Conservation (phyloP, 805 yeast genomes). For the Candida michaelii region DNA sequence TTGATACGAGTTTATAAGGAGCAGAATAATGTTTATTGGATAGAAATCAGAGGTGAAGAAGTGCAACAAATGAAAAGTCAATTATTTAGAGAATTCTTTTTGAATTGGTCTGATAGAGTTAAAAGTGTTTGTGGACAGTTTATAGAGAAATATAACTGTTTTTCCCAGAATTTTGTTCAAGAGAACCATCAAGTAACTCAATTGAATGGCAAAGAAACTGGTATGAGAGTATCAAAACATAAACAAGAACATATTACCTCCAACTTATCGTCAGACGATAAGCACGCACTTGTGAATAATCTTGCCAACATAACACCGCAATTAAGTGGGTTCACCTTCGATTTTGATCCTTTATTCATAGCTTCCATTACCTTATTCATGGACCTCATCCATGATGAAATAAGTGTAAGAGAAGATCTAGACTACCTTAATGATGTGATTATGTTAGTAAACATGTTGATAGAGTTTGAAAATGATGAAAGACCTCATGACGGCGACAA, state of each 20-base stretch:
- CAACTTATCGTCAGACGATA: constrained; percentile 8
- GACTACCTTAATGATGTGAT: constrained; percentile 13
- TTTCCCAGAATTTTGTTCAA: neutral
- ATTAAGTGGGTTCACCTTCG: constrained; percentile 15
- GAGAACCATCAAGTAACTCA: too few species aligned
- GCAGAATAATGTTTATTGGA: constrained; percentile 8
- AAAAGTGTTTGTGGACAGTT: neutral
- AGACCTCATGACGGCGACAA: constrained; percentile 10
- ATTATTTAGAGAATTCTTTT: constrained; percentile 6
- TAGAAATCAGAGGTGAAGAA: constrained; percentile 9
- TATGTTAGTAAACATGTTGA: constrained; percentile 20
- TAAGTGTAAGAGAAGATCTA: constrained; percentile 9
- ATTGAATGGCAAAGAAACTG: too few species aligned
- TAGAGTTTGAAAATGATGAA: constrained; percentile 30
- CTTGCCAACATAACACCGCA: constrained; percentile 11
- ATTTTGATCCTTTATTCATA: constrained; percentile 13
- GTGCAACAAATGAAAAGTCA: neutral
- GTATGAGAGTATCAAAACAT: too few species aligned
- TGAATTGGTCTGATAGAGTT: neutral
- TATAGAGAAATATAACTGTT: neutral
- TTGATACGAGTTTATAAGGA: constrained; percentile 10
- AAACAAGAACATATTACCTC: neutral
- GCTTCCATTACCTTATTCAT: constrained; percentile 5
- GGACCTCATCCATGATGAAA: constrained; percentile 5
- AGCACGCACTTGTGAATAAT: constrained; percentile 11